Base-by-base conservation (phyloP, 2,329 filamentous ascomycete species). In the Zymoseptoria pseudotritici region DNA sequence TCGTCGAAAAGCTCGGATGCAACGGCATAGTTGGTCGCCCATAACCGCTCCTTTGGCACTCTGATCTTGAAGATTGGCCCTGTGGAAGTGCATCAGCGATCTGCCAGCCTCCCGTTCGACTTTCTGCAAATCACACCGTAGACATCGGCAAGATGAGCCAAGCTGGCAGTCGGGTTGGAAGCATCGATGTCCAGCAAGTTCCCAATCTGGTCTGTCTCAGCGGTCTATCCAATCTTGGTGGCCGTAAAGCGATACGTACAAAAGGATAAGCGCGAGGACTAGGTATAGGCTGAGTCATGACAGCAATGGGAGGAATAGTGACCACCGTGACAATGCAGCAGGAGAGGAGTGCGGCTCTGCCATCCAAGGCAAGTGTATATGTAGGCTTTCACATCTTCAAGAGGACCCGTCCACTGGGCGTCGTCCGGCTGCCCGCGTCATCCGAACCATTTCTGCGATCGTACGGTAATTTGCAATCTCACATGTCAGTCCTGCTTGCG, bases 141-240 rank as follows among this genome's bases (percentile, higher is more conserved):
- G 65, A 56, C 54, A 60, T 62, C 52, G 62, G 61, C 64, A 19
- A 57, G 54, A 20, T 88, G 82, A n/a, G 85, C 82, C 54, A 90
- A 74, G 17, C 80, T 77, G 8, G 73, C 70, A 2, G 82, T 69
- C 0, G 85, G 82, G 22, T 81, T 77, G n/a, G 80, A 79, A 0
- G 79, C 72, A 61, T 87, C 82, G 61, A 91, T 80, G 62, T 88
- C 85, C 58, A 77, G 74, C 22, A 87, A 69, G 64, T 90, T 87
- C 22, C 87, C 87, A 20, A 90, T 62, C 36, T 42, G 11, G 4
- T 42, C 36, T 42, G 36, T 52, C 13, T 52, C 22, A 21, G 22
- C 17, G 21, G n/a, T 52, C 50, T 21, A 19, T 19, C 9, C 17
- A n/a, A 52, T n/a, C 22, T 26, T 10, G 50, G 11, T 19, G 17